Evolutionary conservation across 2,329 filamentous ascomycete species (phyloP).

Genomic region (Talaromyces verruculosus): DNA sequence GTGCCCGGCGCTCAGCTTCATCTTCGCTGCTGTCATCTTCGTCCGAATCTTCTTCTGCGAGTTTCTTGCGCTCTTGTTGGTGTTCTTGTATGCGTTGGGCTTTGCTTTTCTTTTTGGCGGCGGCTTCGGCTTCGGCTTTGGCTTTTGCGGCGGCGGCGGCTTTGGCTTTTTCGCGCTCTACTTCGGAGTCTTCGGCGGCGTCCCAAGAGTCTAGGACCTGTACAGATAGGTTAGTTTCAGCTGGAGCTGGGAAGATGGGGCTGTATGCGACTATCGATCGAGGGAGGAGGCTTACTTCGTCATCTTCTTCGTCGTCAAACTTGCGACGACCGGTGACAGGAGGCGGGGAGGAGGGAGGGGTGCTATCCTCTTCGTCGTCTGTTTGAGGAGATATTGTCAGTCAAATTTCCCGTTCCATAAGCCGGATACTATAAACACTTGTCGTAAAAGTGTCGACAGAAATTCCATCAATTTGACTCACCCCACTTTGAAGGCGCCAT

Average conservation of each 20-base stretch:
- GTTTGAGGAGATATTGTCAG: slow-evolving; percentile 13
- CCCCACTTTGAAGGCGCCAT: slow-evolving; percentile 54
- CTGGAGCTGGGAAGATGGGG: neutral
- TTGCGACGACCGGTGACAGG: slow-evolving; percentile 59
- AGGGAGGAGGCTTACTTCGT: slow-evolving; percentile 52
- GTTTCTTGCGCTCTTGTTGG: slow-evolving; percentile 62
- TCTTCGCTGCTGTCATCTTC: slow-evolving; percentile 63
- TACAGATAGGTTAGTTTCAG: neutral
- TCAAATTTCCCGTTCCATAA: neutral
- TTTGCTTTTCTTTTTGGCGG: slow-evolving; percentile 88
- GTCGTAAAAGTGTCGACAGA: neutral
- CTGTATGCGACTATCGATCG: neutral
- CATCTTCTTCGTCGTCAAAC: slow-evolving; percentile 87
- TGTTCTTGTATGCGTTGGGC: slow-evolving; percentile 80
- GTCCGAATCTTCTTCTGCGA: slow-evolving; percentile 47
- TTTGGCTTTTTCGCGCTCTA: slow-evolving; percentile 89
- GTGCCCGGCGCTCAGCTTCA: slow-evolving; percentile 69
- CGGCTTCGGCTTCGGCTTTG: slow-evolving; percentile 83
- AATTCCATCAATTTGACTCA: slow-evolving; percentile 35
- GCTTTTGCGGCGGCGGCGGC: slow-evolving; percentile 83
- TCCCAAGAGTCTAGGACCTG: slow-evolving; percentile 97
- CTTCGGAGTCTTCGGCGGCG: slow-evolving; percentile 93
- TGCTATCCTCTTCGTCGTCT: slow-evolving; percentile 53
- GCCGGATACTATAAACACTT: neutral
- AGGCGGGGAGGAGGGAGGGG: slow-evolving; percentile 47